phyloP scores from a whole-genome alignment of 2,329 filamentous ascomycete species.

The Aaosphaeria pasadenensis region DNA sequence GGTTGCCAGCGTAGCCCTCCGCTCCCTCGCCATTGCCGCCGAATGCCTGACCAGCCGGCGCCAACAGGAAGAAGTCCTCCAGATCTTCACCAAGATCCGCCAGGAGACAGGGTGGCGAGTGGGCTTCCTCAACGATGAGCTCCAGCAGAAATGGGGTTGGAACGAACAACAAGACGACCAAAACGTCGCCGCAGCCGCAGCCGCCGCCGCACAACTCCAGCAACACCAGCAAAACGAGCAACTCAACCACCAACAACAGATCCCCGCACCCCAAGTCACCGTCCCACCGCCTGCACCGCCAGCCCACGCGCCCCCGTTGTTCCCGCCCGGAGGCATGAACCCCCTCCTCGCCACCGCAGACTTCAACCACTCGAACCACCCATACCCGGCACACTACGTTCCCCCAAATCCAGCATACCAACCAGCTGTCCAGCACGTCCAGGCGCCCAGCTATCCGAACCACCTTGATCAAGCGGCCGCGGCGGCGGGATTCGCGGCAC shows the following conservation, averaged over 20 bases:
- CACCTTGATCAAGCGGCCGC: neutral
- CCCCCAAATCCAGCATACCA: constrained; percentile 56
- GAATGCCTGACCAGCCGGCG: constrained; percentile 64
- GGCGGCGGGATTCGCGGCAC: neutral
- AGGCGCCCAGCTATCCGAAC: neutral
- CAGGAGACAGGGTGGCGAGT: constrained; percentile 77
- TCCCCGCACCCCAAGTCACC: constrained; percentile 11
- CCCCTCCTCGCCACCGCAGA: constrained; percentile 70
- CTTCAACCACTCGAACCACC: constrained; percentile 74
- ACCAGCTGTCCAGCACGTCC: neutral
- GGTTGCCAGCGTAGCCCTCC: constrained; percentile 74
- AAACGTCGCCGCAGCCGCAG: constrained; percentile 1
- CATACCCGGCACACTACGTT: constrained; percentile 78
- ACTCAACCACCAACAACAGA: constrained; percentile 20
- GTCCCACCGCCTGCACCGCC: constrained; percentile 16
- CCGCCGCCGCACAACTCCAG: constrained; percentile 10
- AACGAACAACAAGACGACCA: constrained; percentile 29
- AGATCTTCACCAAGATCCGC: constrained; percentile 72
- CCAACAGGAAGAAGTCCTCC: constrained; percentile 78
- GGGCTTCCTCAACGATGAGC: constrained; percentile 66
- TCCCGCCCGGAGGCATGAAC: constrained; percentile 59
- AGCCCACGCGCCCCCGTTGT: constrained; percentile 17
- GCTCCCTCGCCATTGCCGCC: constrained; percentile 74
- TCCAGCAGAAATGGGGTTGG: constrained; percentile 79
- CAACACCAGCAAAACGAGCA: constrained; percentile 13